Base-by-base conservation (phyloP, 257 asterid genomes). In the Linaria vulgaris region DNA sequence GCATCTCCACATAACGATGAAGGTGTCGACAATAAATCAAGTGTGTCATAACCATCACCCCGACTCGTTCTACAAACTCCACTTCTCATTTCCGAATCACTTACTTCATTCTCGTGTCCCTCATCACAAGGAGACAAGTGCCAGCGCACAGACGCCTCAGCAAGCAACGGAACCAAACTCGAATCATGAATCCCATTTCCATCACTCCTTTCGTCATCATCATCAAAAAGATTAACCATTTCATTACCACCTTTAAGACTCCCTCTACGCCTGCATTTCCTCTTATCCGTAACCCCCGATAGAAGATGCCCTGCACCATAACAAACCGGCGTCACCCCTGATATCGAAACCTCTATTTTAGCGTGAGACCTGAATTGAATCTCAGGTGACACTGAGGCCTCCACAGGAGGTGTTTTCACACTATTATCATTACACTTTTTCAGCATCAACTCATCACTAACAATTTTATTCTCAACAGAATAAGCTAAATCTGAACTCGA, bases 301-400 rank as follows among this genome's bases (percentile, higher is more conserved):
- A 92, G 41, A 24, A 85, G 83, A 79, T 86, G 92, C 0, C 96
- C 95, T 30, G 84, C 88, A 45, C 88, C 96, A 61, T 88, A 92
- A 70, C 92, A 86, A 70, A 86, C 74, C 12, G 97, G 96, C 1
- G 96, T 83, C 21, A 64, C 81, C 25, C 73, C 78, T 16, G 88
- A 68, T 1, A 64, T 68, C 1, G 67, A 74, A 76, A 59, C 78
- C 52, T 67, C n/a, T 47, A 78, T 25, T 55, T 61, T 68, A 1
- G 85, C 66, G 24, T 61, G 69, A 12, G 85, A 64, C 21, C 82
- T 79, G 17, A 46, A 72, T 61, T 83, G 95, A 44, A 88, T 82
- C 63, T 91, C 96, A 61, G 98, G 97, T 57, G 98, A 91, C 15
- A 82, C 69, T 9, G 97, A 91, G 31, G 89, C 83, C 78, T 85